Evolutionary conservation across 1,284 basidiomycete species (phyloP), one percentile per base, ranked within the genome.

Genomic region (Sanguinoderma infundibulare): DNA sequence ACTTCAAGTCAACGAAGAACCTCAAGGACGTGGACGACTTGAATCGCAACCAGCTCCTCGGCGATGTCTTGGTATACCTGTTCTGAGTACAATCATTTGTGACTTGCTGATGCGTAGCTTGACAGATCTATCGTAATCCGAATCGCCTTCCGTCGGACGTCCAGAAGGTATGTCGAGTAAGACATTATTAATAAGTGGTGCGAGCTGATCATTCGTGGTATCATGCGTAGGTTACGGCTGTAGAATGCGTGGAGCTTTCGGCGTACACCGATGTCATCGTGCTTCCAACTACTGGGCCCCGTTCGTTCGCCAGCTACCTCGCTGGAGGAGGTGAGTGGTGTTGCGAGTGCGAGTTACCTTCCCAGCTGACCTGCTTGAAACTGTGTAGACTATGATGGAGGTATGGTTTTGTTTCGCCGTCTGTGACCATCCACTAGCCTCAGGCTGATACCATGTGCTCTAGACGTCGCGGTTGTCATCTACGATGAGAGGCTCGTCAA

Each of bases 321-420:
- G 74, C 74, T 9, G 74, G 74, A n/a, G 74, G 74, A 63, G 73
- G 73, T 75, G 40, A 60, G 72, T 67, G 4, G 10, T 26, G 32
- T 2, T 26, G 10, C 57, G 46, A 53, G 40, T 17, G 14, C 46
- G 46, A 5, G 2, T 60, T 39, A 14, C 22, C 10, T 39, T 53
- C 2, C 36, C 17, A 35, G 59, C 17, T 62, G 3, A 26, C 3
- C 36, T n/a, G 12, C 26, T 28, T 3, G 7, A 17, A 39, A 17
- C 24, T 46, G 35, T 49, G 24, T 65, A 90, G 89, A 91, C 69
- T 86, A 85, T 73, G 89, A 91, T 67, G 89, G 90, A 74, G 90
- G 90, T 90, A 71, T 55, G n/a, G 15, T 52, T 2, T 26, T 47
- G 30, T 9, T 0, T n/a, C n/a, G n/a, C 39, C 22, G n/a, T 12